Base-by-base conservation (phyloP, 2,329 filamentous ascomycete genomes). In the Coniochaeta sp. region DNA sequence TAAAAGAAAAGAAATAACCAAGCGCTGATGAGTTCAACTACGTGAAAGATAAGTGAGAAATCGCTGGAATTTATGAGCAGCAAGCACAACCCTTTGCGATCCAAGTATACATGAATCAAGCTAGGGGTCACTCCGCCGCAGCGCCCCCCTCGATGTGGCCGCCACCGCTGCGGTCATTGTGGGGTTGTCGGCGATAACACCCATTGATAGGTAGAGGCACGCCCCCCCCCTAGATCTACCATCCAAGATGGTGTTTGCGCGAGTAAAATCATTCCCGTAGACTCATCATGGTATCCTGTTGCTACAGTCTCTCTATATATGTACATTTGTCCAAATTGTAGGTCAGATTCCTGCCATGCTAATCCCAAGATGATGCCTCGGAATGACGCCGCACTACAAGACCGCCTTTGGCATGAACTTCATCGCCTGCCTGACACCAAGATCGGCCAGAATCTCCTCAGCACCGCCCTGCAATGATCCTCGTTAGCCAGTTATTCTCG, bases 341-440 rank as follows among this genome's bases (percentile, higher is more conserved):
- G 14, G n/a, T 12, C 54, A 56, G 38, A 36, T 7, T 34, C 17
- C 26, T 9, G 54, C 30, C 34, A 22, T 55, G 30, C 28, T 22
- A 56, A 22, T 38, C 54, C 17, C 12, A 19, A 55, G 17, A 34
- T 38, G 52, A 36, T 36, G 34, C 34, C 3, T 6, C 17, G 7
- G 10, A 55, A 36, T n/a, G n/a, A n/a, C n/a, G 24, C 32, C 16
- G 8, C 52, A 34, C 54, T 86, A 95, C 72, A 96, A 72, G 82
- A 90, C 91, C 28, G 89, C 85, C 77, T 93, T 93, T 32, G 91
- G 91, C 79, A 96, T 93, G 65, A 85, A 82, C 73, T 88, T 90
- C 80, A 95, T 86, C 24, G 91, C 91, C 75, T 96, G 91, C 64
- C 90, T 81, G 1, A 96, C 90, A 9, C 90, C 91, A 59, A 96